These are phyloP conservation scores for Mycena floridula DNA, from an alignment of 768 basidiomycete species.

Conservation along the genomic window DNA sequence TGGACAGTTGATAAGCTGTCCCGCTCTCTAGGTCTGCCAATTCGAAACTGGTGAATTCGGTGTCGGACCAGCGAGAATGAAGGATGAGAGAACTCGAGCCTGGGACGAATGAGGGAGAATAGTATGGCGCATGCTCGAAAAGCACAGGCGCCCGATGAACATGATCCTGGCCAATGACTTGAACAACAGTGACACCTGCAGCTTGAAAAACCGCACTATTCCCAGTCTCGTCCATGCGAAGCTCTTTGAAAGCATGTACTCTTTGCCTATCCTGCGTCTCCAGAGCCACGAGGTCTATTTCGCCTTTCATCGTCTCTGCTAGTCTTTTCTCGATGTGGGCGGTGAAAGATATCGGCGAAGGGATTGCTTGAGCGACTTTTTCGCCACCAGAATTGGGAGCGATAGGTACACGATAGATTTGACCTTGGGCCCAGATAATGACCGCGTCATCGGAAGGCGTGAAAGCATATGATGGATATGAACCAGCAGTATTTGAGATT, in stretches of 20 bases:
- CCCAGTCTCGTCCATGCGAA: slow-evolving; percentile 51
- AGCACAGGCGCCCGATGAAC: slow-evolving; percentile 40
- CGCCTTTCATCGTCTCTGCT: slow-evolving; percentile 52
- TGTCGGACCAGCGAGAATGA: slow-evolving; percentile 66
- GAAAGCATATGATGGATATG: slow-evolving; percentile 73
- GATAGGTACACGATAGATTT: slow-evolving; percentile 59
- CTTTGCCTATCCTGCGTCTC: slow-evolving; percentile 52
- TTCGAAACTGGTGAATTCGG: slow-evolving; percentile 58
- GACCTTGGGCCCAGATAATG: slow-evolving; percentile 70
- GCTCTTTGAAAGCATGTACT: slow-evolving; percentile 56
- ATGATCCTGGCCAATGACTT: slow-evolving; percentile 28
- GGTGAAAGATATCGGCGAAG: slow-evolving; percentile 48
- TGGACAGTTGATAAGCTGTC: slow-evolving; percentile 40
- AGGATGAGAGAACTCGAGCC: slow-evolving; percentile 43
- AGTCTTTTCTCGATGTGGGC: slow-evolving; percentile 62
- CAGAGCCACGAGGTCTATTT: slow-evolving; percentile 39
- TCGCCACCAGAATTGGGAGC: slow-evolving; percentile 47
- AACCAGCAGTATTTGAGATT: slow-evolving; percentile 69
- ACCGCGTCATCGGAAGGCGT: slow-evolving; percentile 51
- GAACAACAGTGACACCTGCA: slow-evolving; percentile 51
- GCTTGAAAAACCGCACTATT: slow-evolving; percentile 56
- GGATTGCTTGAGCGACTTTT: slow-evolving; percentile 26
- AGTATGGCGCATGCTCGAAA: slow-evolving; percentile 43
- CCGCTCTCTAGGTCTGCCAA: slow-evolving; percentile 45
- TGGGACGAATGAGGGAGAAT: slow-evolving; percentile 63